These are phyloP conservation scores for Exutisphaerella laricina DNA, from an alignment of 2,329 filamentous ascomycete species.

Conservation along the genomic window DNA sequence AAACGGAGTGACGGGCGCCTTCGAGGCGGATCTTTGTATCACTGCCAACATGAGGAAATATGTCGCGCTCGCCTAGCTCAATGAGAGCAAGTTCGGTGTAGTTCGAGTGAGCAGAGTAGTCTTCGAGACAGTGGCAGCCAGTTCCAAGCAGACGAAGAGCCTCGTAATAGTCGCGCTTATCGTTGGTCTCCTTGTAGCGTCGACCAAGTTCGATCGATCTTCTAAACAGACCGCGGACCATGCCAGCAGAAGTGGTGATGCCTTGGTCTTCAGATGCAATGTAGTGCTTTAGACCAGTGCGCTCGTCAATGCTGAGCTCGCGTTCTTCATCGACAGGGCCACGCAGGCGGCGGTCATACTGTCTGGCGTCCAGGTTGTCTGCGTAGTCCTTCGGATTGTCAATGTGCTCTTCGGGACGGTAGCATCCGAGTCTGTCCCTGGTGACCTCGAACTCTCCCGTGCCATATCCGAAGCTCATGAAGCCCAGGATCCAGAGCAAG, in stretches of 20 bases:
- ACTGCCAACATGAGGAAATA: slow-evolving; percentile 84
- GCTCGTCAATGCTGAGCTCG: slow-evolving; percentile 71
- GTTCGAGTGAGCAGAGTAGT: slow-evolving; percentile 91
- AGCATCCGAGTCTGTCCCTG: slow-evolving; percentile 46
- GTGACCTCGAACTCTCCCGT: slow-evolving; percentile 55
- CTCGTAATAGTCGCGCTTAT: slow-evolving; percentile 77
- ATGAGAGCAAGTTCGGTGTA: slow-evolving; percentile 84
- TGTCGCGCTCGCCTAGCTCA: slow-evolving; percentile 70
- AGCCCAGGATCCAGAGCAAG: slow-evolving; percentile 51
- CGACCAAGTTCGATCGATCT: slow-evolving; percentile 75
- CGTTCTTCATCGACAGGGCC: slow-evolving; percentile 66
- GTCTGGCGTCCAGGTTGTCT: slow-evolving; percentile 77
- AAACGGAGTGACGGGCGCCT: slow-evolving; percentile 62
- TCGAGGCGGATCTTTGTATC: slow-evolving; percentile 64
- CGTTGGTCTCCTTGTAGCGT: slow-evolving; percentile 59
- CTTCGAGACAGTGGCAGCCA: slow-evolving; percentile 83
- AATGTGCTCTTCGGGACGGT: slow-evolving; percentile 51
- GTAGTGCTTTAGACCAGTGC: slow-evolving; percentile 69
- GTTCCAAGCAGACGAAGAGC: slow-evolving; percentile 81
- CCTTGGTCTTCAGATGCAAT: slow-evolving; percentile 76
- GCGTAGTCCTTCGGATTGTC: slow-evolving; percentile 59
- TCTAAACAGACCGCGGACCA: slow-evolving; percentile 68
- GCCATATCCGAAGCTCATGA: slow-evolving; percentile 53
- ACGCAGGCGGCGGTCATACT: slow-evolving; percentile 74
- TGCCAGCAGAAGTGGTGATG: slow-evolving; percentile 75